phyloP scores from a whole-genome alignment of 768 basidiomycete genomes.

The Podaxis sp. region DNA sequence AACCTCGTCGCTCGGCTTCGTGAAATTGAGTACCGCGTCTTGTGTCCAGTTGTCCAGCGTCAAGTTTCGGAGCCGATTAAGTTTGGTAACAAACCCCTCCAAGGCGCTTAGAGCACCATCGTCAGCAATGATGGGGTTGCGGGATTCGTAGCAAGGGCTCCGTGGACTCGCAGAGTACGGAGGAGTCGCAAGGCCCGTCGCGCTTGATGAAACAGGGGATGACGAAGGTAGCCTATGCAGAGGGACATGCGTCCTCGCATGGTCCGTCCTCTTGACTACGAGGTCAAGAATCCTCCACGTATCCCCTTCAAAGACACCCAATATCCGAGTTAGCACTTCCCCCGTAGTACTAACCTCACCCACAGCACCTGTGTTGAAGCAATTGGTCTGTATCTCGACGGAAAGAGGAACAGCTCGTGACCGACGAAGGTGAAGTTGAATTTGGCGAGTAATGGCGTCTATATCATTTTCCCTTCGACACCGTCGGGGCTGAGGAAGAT shows the following conservation, averaged over 20 bases:
- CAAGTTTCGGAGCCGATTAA: conserved; percentile 10
- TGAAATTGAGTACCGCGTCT: conserved; percentile 7
- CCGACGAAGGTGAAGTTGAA: conserved; percentile 8
- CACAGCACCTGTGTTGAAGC: background rate
- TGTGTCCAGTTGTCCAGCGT: conserved; percentile 14
- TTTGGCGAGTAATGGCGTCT: conserved; percentile 4
- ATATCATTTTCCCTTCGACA: conserved; percentile 10
- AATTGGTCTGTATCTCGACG: conserved; percentile 14
- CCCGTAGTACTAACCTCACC: background rate
- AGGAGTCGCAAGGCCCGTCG: conserved; percentile 8
- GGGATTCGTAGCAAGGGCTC: background rate
- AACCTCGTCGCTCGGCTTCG: background rate
- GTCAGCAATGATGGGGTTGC: background rate
- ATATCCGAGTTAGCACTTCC: conserved; percentile 5
- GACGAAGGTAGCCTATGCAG: background rate
- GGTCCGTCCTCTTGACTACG: conserved; percentile 13
- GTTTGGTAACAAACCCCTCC: conserved; percentile 11
- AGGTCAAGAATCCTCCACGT: conserved; percentile 9
- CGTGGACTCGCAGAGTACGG: conserved; percentile 8
- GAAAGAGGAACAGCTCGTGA: conserved; percentile 13
- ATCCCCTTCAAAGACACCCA: conserved; percentile 2
- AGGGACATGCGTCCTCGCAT: background rate
- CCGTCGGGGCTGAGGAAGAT: conserved; percentile 1
- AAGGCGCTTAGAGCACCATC: conserved; percentile 7
- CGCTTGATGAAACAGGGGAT: background rate